These are phyloP conservation scores for Leccinum variicolor DNA, from an alignment of 768 basidiomycete species.

Conservation along the genomic window DNA sequence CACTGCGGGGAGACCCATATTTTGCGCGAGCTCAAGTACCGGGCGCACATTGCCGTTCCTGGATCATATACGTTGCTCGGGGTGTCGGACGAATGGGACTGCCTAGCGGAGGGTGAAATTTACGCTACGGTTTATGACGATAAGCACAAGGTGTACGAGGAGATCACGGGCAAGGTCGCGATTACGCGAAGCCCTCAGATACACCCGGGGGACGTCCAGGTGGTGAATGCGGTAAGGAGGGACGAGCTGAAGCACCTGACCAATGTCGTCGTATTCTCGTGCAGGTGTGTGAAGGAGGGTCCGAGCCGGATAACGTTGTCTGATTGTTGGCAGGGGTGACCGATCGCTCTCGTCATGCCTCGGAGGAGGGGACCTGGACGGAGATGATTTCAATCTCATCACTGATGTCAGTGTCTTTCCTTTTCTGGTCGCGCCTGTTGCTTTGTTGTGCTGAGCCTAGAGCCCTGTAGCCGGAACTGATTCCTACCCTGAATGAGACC, in stretches of 20 bases:
- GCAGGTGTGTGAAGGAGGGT: constrained; percentile 30
- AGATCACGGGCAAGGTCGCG: constrained; percentile 38
- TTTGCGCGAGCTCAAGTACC: constrained; percentile 49
- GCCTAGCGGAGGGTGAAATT: constrained; percentile 44
- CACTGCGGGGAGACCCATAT: constrained; percentile 42
- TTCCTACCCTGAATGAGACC: constrained; percentile 15
- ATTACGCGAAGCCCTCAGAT: constrained; percentile 53
- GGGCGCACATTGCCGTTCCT: constrained; percentile 48
- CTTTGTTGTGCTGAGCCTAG: constrained; percentile 6
- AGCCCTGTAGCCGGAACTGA: constrained; percentile 27
- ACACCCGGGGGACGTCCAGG: constrained; percentile 47
- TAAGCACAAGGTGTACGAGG: constrained; percentile 20
- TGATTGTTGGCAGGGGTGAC: constrained; percentile 31
- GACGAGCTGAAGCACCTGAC: constrained; percentile 37
- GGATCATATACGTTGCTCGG: constrained; percentile 50
- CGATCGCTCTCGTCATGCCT: constrained; percentile 45
- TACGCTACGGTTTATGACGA: constrained; percentile 41
- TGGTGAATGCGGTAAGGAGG: constrained; percentile 40
- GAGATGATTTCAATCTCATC: constrained; percentile 50
- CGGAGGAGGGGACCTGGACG: constrained; percentile 54
- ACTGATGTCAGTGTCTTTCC: constrained; percentile 33
- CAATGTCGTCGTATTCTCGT: constrained; percentile 51
- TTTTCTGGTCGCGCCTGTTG: not conserved
- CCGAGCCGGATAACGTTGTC: constrained; percentile 4
- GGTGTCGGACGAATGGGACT: constrained; percentile 49